Conservation (phyloP, 352 stramenopile species). For the Phytopythium ostracodes region DNA sequence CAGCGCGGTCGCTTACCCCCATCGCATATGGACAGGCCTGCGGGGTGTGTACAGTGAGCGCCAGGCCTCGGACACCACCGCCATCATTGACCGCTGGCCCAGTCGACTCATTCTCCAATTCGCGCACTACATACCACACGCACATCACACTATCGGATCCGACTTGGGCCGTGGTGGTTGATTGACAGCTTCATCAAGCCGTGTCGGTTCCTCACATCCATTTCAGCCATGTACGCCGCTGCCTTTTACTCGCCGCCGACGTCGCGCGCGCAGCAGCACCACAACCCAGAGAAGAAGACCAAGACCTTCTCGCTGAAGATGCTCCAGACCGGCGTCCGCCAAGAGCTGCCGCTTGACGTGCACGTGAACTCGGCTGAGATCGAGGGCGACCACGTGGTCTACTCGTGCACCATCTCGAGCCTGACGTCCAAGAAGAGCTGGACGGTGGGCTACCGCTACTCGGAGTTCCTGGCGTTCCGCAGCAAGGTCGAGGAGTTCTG, state of each 20-base stretch:
- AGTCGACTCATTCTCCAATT: constrained; percentile 1
- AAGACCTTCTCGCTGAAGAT: constrained; percentile 52
- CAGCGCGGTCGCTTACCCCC: neutral
- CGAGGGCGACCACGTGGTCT: constrained; percentile 37
- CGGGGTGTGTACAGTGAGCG: neutral
- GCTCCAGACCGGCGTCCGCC: constrained; percentile 27
- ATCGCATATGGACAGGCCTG: constrained; percentile 2
- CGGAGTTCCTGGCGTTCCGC: constrained; percentile 56
- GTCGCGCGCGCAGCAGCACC: constrained; percentile 4
- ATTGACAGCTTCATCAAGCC: neutral
- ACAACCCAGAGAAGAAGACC: constrained; percentile 9
- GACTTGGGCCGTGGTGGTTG: neutral
- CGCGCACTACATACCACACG: neutral
- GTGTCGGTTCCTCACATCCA: neutral
- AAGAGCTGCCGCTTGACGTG: constrained; percentile 46
- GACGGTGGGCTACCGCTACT: constrained; percentile 58
- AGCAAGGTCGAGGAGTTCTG: constrained; percentile 38
- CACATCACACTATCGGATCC: neutral
- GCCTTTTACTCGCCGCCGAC: constrained; percentile 4
- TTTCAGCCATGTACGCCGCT: constrained; percentile 3
- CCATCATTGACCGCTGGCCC: neutral
- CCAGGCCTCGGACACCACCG: neutral
- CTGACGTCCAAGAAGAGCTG: constrained; percentile 41
- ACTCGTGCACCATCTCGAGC: constrained; percentile 47
- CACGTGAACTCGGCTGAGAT: constrained; percentile 30